These are phyloP conservation scores for Phytophthora citrophthora DNA, from an alignment of 352 stramenopile genomes.

Conservation along the genomic window DNA sequence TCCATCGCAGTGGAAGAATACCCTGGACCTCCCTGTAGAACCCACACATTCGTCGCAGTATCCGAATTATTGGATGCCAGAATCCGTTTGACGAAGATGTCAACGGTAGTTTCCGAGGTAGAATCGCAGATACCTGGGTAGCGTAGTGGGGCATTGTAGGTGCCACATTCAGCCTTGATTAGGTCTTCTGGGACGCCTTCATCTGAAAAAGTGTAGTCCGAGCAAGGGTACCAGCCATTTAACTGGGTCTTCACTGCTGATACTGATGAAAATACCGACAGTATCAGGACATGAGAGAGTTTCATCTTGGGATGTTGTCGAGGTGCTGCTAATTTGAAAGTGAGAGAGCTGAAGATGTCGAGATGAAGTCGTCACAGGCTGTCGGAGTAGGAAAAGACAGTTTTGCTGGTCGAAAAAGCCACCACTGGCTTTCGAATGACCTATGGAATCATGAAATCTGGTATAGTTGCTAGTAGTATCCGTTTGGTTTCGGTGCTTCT, in stretches of 20 bases:
- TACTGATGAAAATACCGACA: background rate
- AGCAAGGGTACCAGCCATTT: conserved; percentile 36
- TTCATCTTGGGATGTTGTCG: conserved; percentile 9
- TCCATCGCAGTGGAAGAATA: conserved; percentile 49
- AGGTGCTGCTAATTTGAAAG: conserved; percentile 5
- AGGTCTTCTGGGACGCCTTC: conserved; percentile 3
- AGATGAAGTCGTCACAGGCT: background rate
- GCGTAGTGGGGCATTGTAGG: conserved; percentile 40
- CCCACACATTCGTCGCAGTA: conserved; percentile 41
- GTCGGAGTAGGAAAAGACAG: background rate
- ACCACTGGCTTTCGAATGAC: conserved; percentile 1
- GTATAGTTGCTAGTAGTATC: too few relatives aligned
- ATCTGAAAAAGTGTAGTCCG: conserved; percentile 32
- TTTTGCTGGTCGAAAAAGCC: conserved; percentile 4
- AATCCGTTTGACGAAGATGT: conserved; percentile 51
- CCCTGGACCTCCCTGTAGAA: conserved; percentile 47
- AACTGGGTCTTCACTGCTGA: conserved; percentile 1
- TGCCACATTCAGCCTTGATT: conserved; percentile 30
- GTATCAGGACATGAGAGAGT: background rate
- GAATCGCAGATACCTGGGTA: conserved; percentile 28
- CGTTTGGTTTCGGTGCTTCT: too few relatives aligned
- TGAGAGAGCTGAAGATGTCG: background rate
- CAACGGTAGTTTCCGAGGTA: conserved; percentile 14
- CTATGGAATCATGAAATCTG: background rate
- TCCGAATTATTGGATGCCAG: conserved; percentile 10